Evolutionary conservation across 768 basidiomycete genomes (phyloP), one percentile per base, ranked within the genome.

Genomic region (Roridomyces roridus): DNA sequence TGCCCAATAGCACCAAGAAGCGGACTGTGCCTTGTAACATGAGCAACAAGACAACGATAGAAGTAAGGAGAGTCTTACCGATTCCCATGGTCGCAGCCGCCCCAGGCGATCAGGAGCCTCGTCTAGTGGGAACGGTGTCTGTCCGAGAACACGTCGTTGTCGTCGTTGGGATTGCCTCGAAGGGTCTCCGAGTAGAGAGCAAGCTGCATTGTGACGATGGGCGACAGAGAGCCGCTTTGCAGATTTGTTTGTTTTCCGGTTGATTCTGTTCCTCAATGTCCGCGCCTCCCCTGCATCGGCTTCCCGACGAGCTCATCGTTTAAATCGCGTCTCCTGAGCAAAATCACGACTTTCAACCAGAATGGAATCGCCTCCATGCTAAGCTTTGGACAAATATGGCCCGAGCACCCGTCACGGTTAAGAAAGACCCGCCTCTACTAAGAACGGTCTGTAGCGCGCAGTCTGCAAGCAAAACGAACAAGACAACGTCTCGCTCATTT

Each of bases 121-220:
- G n/a, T n/a, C n/a, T n/a, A n/a, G n/a, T n/a, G n/a, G n/a, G n/a
- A 70, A 44, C 82, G 75, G 50, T 84, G 84, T 34, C 85, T 78
- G 3, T 80, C 80, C 39, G 90, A 91, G 64, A 93, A 94, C 2
- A 77, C 73, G 51, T 80, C 80, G 52, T 90, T 81, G 47, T 88
- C 79, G 64, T 90, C 83, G 65, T 92, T 84, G 11, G n/a, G n/a
- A n/a, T n/a, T n/a, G 15, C 31, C 31, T 34, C 7, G 31, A 10
- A 34, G 11, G 31, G 31, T 15, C 11, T 34, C 31, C 7, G 11
- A 34, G 15, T 15, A 34, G 15, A 34, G 3, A 34, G 3, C 7
- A 4, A 34, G n/a, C 31, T 34, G 10, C 31, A 3, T 34, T 34
- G 31, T 34, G 31, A 15, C 31, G 31, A 11, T 8, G 11, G 15